phyloP scores from a whole-genome alignment of 2,329 filamentous ascomycete genomes.

The Myriosclerotinia duriaeana region DNA sequence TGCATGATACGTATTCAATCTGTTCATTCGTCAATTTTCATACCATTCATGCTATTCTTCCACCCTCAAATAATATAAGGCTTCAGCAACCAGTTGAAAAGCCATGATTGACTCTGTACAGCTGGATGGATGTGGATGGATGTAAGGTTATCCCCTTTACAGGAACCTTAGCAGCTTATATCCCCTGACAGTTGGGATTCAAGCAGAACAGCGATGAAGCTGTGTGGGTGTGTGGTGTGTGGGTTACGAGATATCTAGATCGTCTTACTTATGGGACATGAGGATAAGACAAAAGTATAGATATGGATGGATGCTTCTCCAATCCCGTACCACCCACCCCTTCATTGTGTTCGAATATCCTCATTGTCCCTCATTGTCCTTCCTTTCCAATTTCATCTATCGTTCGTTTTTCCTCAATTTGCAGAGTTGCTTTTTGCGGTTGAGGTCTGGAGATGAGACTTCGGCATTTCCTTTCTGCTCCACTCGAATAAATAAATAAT shows the following conservation, averaged over 20 bases:
- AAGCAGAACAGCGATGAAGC: slow-evolving; percentile 12
- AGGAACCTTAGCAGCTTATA: slow-evolving; percentile 5
- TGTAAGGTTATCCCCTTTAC: slow-evolving; percentile 14
- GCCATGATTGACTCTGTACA: neutral
- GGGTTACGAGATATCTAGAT: slow-evolving; percentile 9
- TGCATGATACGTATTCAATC: slow-evolving; percentile 8
- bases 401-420: neutral
- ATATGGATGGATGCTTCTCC: neutral
- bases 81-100: slow-evolving; percentile 1
- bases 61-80: neutral
- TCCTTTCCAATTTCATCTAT: neutral
- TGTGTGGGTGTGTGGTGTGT: neutral
- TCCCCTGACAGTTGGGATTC: slow-evolving; percentile 9
- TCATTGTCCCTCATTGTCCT: neutral
- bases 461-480: slow-evolving; percentile 22
- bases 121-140: neutral
- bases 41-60: neutral
- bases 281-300: slow-evolving; percentile 12
- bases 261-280: slow-evolving; percentile 7
- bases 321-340: slow-evolving; percentile 5
- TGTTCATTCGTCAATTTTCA: slow-evolving; percentile 9
- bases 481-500: slow-evolving; percentile 20
- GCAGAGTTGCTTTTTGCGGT: slow-evolving; percentile 1
- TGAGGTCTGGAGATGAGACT: slow-evolving; percentile 19
- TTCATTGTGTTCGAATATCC: slow-evolving; percentile 6